Conservation (phyloP, 2,329 filamentous ascomycete species). For the Fusarium irregulare region DNA sequence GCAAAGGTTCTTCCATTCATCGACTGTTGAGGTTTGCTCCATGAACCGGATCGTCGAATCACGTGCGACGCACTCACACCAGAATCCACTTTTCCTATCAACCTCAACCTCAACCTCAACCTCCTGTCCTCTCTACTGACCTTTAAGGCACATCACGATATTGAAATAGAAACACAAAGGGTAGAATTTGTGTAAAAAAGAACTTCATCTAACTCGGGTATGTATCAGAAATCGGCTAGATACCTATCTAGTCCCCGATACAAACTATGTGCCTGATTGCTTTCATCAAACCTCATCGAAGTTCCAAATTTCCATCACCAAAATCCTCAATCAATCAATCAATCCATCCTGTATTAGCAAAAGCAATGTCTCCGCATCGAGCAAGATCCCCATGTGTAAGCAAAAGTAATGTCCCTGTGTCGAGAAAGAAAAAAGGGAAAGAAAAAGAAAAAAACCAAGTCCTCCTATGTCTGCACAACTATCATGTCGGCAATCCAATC, state of each 20-base stretch:
- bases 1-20: conserved; percentile 18
- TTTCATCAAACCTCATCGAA: not conserved
- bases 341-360: not conserved
- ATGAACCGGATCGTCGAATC: conserved; percentile 37
- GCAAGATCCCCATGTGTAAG: not conserved
- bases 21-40: conserved; percentile 43
- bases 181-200: not conserved
- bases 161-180: not conserved
- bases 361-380: not conserved
- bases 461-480: not conserved
- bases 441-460: not conserved
- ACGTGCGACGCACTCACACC: conserved; percentile 36
- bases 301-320: not conserved
- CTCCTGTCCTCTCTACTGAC: not conserved
- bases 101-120: not conserved
- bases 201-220: not conserved
- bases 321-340: not conserved
- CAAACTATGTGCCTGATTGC: not conserved
- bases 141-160: not conserved
- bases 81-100: conserved; percentile 22
- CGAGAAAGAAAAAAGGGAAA: not conserved
- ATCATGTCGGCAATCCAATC: not conserved
- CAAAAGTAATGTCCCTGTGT: not conserved
- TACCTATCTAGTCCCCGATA: not conserved
- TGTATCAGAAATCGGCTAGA: not conserved